Percentiles rank a stretch among this genome's conserved stretches.
phyloP scores from a whole-genome alignment of 148 eudicot genomes.

The Rhododendron henanense region DNA sequence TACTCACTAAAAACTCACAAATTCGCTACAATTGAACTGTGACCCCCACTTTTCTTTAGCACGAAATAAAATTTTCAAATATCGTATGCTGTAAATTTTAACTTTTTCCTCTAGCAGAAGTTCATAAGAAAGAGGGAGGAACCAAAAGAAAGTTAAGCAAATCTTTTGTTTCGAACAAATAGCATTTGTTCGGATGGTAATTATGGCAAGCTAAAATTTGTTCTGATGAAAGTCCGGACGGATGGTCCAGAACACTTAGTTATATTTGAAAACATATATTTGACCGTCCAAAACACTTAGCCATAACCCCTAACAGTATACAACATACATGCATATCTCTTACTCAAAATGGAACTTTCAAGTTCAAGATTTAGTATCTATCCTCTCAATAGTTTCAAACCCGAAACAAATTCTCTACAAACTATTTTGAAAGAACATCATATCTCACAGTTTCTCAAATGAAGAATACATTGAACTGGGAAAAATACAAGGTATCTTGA shows the following conservation, averaged over 20 bases:
- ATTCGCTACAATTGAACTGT: neutral
- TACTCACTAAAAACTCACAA: neutral
- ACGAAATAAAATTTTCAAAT: too few species aligned
- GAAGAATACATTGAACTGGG: neutral
- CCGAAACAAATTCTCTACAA: neutral
- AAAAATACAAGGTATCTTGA: too few species aligned
- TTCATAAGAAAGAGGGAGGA: neutral
- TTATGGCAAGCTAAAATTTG: neutral
- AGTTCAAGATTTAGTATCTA: neutral
- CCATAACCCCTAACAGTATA: neutral
- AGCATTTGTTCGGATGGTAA: neutral
- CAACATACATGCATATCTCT: neutral
- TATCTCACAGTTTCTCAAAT: neutral
- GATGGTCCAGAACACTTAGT: neutral
- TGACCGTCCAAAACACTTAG: neutral
- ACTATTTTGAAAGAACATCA: neutral
- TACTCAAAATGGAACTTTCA: neutral
- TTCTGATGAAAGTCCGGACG: neutral
- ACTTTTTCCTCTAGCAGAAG: neutral
- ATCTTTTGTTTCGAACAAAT: neutral
- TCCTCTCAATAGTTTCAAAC: neutral
- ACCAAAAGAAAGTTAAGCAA: neutral
- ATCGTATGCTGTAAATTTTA: neutral
- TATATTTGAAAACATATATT: neutral
- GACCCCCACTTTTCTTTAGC: neutral